These are phyloP conservation scores for Solanum tarapatanum DNA, from an alignment of 257 asterid genomes.

Conservation along the genomic window DNA sequence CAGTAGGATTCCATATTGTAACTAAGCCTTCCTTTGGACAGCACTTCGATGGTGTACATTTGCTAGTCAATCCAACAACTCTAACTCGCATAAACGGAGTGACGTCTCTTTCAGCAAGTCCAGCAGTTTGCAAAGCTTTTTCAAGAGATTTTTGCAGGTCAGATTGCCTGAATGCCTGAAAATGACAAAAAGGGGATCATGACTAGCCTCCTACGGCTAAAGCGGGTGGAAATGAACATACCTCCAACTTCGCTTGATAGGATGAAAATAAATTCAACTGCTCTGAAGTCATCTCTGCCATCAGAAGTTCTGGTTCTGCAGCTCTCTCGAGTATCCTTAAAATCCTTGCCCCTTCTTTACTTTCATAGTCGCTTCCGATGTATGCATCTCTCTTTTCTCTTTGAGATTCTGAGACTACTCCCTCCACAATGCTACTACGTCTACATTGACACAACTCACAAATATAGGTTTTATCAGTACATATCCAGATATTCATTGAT, in stretches of 20 bases:
- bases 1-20: conserved; percentile 93
- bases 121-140: conserved; percentile 76
- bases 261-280: conserved; percentile 68
- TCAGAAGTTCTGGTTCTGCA: conserved; percentile 91
- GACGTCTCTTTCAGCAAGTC: conserved; percentile 65
- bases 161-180: conserved; percentile 53
- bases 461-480: background rate
- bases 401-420: conserved; percentile 57
- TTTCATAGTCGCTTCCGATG: conserved; percentile 37
- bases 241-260: conserved; percentile 83
- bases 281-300: conserved; percentile 95
- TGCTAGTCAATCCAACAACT: conserved; percentile 71
- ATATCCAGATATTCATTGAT: background rate
- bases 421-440: conserved; percentile 69
- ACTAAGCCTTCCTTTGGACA: conserved; percentile 50
- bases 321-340: conserved; percentile 87
- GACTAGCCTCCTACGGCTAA: background rate
- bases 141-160: conserved; percentile 56
- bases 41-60: conserved; percentile 18
- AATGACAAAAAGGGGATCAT: conserved; percentile 6
- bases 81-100: conserved; percentile 78
- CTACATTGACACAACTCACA: conserved; percentile 19
- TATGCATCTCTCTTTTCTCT: conserved; percentile 34
- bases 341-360: conserved; percentile 91
- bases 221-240: conserved; percentile 14